These are phyloP conservation scores for Trichophyton simii DNA, from an alignment of 2,329 filamentous ascomycete genomes.

Conservation along the genomic window DNA sequence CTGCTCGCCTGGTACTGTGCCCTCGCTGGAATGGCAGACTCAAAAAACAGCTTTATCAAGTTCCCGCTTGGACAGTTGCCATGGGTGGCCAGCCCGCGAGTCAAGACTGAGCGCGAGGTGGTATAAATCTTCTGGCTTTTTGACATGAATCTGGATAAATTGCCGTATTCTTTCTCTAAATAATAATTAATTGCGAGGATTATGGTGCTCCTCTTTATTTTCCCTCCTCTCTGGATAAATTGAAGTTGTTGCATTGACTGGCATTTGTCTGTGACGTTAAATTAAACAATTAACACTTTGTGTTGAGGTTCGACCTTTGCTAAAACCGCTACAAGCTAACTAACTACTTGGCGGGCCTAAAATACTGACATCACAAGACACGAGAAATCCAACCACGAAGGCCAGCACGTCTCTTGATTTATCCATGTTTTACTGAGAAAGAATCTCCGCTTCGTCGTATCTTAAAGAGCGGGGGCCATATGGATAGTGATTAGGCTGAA, in stretches of 20 bases:
- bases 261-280: neutral
- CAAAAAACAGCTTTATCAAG: constrained; percentile 68
- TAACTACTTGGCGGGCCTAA: neutral
- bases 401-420: no score
- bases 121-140: neutral
- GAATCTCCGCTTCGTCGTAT: no score
- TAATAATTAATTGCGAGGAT: constrained; percentile 2
- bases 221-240: neutral
- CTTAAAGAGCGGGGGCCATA: no score
- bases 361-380: no score
- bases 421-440: no score
- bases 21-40: constrained; percentile 65
- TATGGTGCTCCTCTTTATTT: neutral
- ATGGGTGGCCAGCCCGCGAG: constrained; percentile 61
- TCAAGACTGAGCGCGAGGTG: constrained; percentile 38
- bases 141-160: neutral
- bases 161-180: neutral
- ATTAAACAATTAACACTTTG: no score
- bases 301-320: neutral
- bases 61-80: constrained; percentile 90
- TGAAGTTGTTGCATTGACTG: neutral
- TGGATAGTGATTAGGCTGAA: no score
- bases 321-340: neutral
- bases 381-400: no score
- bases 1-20: constrained; percentile 84